A percentile compares a stretch with the other conserved stretches of the same genome.
Evolutionary conservation across 2,329 filamentous ascomycete genomes (phyloP).

Genomic region (Aspergillus sp.): DNA sequence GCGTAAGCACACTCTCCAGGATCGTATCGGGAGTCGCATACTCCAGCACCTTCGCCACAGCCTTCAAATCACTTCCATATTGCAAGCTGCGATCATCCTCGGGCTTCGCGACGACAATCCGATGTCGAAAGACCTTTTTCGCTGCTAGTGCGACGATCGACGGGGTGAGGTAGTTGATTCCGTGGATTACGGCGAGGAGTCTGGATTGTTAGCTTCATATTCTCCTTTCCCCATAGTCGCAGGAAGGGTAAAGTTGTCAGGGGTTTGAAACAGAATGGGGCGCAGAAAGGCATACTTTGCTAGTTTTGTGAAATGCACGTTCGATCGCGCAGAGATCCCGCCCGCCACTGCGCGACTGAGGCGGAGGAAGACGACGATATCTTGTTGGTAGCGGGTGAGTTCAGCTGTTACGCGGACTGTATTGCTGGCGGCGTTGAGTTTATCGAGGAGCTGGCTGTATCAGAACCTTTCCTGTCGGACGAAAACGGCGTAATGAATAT

Average conservation of each 20-base stretch:
- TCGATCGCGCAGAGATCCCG: constrained; percentile 78
- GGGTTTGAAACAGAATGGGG: neutral
- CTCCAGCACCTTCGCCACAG: constrained; percentile 70
- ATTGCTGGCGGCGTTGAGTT: constrained; percentile 62
- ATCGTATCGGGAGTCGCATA: constrained; percentile 60
- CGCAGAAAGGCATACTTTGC: constrained; percentile 52
- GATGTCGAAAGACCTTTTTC: constrained; percentile 85
- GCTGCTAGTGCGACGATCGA: constrained; percentile 81
- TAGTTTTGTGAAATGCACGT: constrained; percentile 74
- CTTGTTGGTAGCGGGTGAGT: constrained; percentile 81
- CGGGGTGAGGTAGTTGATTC: constrained; percentile 79
- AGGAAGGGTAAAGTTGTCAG: neutral
- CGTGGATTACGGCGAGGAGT: constrained; percentile 76
- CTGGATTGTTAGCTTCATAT: constrained; percentile 20
- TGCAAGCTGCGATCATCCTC: constrained; percentile 84
- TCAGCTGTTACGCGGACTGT: constrained; percentile 72
- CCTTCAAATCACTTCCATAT: constrained; percentile 81
- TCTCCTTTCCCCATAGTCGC: neutral
- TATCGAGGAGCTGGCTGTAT: constrained; percentile 51
- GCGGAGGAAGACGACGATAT: constrained; percentile 84
- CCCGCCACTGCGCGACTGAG: constrained; percentile 82
- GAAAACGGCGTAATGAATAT: too few relatives aligned
- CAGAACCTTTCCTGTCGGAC: neutral
- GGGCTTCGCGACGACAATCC: constrained; percentile 71
- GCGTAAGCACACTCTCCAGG: constrained; percentile 62